Conservation (phyloP, 495 filamentous ascomycete genomes). For the Jackrogersella minutella region DNA sequence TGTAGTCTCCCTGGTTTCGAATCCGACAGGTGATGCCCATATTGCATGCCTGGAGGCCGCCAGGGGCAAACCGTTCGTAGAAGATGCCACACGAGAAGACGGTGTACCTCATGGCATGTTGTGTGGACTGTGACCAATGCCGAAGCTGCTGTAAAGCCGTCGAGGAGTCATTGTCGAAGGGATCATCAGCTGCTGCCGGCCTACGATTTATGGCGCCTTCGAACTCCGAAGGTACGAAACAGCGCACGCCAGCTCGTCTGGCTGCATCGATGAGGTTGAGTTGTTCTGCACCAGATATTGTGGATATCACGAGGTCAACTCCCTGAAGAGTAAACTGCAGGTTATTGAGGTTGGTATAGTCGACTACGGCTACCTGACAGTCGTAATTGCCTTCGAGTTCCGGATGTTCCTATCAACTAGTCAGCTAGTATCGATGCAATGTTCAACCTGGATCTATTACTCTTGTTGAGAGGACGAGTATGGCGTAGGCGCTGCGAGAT, state of each 20-base stretch:
- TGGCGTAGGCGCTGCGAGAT: conserved; percentile 66
- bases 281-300: conserved; percentile 69
- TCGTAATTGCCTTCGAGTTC: conserved; percentile 56
- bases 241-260: conserved; percentile 65
- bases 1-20: conserved; percentile 65
- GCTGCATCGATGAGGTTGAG: conserved; percentile 78
- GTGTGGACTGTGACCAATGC: conserved; percentile 53
- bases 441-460: conserved; percentile 50
- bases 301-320: conserved; percentile 79
- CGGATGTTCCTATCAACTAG: conserved; percentile 46
- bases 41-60: conserved; percentile 62
- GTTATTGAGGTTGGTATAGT: conserved; percentile 65
- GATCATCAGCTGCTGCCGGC: conserved; percentile 59
- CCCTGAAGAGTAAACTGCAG: conserved; percentile 70
- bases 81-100: conserved; percentile 78
- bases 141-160: conserved; percentile 64
- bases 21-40: conserved; percentile 61
- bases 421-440: conserved; percentile 37
- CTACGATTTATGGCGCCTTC: conserved; percentile 64
- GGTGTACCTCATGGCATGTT: conserved; percentile 65
- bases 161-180: conserved; percentile 57
- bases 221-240: conserved; percentile 80
- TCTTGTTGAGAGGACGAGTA: conserved; percentile 71
- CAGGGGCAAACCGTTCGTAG: conserved; percentile 75
- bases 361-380: conserved; percentile 68